phyloP scores from a whole-genome alignment of 2,329 filamentous ascomycete genomes.

The Ophiosphaerella korrae region DNA sequence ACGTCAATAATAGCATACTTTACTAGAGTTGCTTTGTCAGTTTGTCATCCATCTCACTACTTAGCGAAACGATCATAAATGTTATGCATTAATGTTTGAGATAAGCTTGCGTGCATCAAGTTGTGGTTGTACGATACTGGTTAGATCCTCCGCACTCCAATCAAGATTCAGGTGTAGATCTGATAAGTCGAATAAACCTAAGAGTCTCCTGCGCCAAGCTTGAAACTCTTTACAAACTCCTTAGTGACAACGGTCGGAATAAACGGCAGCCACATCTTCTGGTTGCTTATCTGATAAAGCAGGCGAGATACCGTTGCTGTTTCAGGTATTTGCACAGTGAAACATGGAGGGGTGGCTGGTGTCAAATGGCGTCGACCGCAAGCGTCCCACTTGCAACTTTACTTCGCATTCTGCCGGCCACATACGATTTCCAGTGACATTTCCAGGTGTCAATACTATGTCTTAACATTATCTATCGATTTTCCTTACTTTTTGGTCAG shows the following conservation, averaged over 20 bases:
- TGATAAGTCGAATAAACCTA: slow-evolving; percentile 33
- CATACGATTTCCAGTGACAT: not conserved
- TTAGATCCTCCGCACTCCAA: slow-evolving; percentile 25
- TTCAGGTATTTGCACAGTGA: slow-evolving; percentile 24
- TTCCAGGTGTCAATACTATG: no score
- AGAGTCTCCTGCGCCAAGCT: slow-evolving; percentile 12
- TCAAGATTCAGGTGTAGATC: slow-evolving; percentile 20
- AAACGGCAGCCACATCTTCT: slow-evolving; percentile 17
- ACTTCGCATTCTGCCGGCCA: not conserved
- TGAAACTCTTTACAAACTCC: slow-evolving; percentile 11
- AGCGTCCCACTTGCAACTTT: not conserved
- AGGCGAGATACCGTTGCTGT: slow-evolving; percentile 15
- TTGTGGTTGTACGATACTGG: slow-evolving; percentile 3
- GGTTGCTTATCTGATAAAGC: slow-evolving; percentile 17
- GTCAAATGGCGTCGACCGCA: no score
- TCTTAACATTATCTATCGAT: no score
- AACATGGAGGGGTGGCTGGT: slow-evolving; percentile 6
- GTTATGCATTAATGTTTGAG: not conserved
- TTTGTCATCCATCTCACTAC: not conserved
- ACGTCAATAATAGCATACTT: no score
- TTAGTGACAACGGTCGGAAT: slow-evolving; percentile 11
- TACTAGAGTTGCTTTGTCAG: not conserved
- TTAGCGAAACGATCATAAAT: not conserved
- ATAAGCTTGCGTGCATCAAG: slow-evolving; percentile 4
- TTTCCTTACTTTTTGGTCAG: no score